phyloP scores from a whole-genome alignment of 495 filamentous ascomycete genomes.

The Aspergillus affinis region DNA sequence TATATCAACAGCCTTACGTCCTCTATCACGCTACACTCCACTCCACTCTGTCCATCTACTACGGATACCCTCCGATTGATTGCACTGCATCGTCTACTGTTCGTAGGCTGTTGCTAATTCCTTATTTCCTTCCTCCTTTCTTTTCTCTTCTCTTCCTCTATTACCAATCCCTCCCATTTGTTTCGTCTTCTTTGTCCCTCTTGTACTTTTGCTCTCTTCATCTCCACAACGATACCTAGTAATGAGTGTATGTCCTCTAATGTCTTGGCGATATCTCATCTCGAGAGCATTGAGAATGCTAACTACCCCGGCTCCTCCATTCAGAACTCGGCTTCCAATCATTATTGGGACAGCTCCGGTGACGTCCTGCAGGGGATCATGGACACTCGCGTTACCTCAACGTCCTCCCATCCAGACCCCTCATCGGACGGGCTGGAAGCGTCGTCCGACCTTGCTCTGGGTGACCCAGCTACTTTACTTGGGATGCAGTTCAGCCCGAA shows the following conservation, averaged over 20 bases:
- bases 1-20: conserved; percentile 2
- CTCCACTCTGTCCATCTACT: no score
- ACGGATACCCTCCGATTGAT: no score
- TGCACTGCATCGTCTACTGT: no score
- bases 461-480: conserved; percentile 31
- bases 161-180: background rate
- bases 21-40: background rate
- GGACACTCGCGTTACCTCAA: conserved; percentile 20
- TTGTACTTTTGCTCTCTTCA: no score
- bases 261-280: conserved; percentile 1
- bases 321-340: conserved; percentile 4
- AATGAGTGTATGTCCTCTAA: conserved; percentile 14
- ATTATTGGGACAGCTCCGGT: conserved; percentile 30
- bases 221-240: no score
- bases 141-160: background rate
- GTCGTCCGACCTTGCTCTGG: conserved; percentile 23
- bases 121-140: background rate
- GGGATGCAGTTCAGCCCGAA: conserved; percentile 31
- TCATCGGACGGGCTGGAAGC: conserved; percentile 15
- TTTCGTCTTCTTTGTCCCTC: no score
- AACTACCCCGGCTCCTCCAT: no score
- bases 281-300: no score
- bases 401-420: conserved; percentile 16
- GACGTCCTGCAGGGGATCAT: conserved; percentile 43
- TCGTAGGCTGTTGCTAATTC: no score